These are phyloP conservation scores for Pseudozyma pruni DNA, from an alignment of 1,284 basidiomycete genomes.

Conservation along the genomic window DNA sequence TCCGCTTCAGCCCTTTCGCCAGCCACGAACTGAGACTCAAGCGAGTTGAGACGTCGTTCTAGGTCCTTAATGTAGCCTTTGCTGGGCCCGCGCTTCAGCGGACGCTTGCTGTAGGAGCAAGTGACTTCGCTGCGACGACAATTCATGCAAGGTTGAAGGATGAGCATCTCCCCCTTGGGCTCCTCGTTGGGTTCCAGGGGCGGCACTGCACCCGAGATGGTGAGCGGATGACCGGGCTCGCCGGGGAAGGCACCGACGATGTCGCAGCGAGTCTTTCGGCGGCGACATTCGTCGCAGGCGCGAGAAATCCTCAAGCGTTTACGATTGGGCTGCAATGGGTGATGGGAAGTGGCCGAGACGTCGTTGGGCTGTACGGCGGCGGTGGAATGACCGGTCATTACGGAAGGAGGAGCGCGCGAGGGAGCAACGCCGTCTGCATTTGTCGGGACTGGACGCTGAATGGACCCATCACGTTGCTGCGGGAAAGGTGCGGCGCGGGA, in stretches of 20 bases:
- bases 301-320: slow-evolving; percentile 50
- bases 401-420: no score
- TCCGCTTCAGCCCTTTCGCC: slow-evolving; percentile 11
- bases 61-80: slow-evolving; percentile 61
- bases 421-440: no score
- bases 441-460: neutral
- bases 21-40: slow-evolving; percentile 41
- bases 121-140: slow-evolving; percentile 45
- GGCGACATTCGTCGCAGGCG: slow-evolving; percentile 49
- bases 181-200: slow-evolving; percentile 35
- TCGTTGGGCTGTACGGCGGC: neutral
- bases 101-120: slow-evolving; percentile 52
- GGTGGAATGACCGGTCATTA: no score
- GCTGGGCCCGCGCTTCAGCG: slow-evolving; percentile 52
- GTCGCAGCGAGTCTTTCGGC: slow-evolving; percentile 54
- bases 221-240: slow-evolving; percentile 39
- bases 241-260: slow-evolving; percentile 52
- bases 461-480: neutral
- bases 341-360: slow-evolving; percentile 7
- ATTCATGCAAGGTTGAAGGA: slow-evolving; percentile 55
- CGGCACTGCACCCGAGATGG: slow-evolving; percentile 41
- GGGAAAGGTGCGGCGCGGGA: no score
- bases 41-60: slow-evolving; percentile 52
- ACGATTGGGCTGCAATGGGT: slow-evolving; percentile 24
- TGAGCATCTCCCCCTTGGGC: slow-evolving; percentile 51